Conservation (phyloP, 345 rosid species). For the Punica granatum region DNA sequence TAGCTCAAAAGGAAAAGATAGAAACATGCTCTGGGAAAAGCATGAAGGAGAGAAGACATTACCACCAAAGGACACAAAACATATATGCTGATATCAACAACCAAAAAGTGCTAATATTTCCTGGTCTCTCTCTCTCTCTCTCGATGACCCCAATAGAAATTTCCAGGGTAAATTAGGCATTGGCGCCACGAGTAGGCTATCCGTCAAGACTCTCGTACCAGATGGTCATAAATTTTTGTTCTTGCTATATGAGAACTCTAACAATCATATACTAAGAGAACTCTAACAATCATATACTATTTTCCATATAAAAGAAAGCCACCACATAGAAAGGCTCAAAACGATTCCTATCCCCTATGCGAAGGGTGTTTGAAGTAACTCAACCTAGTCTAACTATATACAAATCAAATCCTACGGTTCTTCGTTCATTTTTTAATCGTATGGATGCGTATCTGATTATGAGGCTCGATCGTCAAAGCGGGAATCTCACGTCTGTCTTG, state of each 20-base stretch:
- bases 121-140: no score
- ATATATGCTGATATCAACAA: neutral
- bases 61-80: neutral
- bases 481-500: slow-evolving; percentile 1
- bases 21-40: slow-evolving; percentile 1
- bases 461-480: neutral
- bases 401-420: no score
- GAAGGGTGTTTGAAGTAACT: no score
- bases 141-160: neutral
- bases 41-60: neutral
- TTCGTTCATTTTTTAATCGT: neutral
- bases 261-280: no score
- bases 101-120: no score
- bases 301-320: neutral
- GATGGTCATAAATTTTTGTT: neutral
- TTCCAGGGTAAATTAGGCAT: neutral
- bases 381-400: no score
- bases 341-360: neutral
- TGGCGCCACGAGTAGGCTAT: neutral
- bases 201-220: neutral
- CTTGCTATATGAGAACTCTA: no score
- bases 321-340: neutral
- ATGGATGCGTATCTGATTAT: neutral
- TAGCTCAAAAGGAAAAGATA: slow-evolving; percentile 8
- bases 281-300: no score